These are phyloP conservation scores for Citrullus amarus DNA, from an alignment of 306 rosid species.

Conservation along the genomic window DNA sequence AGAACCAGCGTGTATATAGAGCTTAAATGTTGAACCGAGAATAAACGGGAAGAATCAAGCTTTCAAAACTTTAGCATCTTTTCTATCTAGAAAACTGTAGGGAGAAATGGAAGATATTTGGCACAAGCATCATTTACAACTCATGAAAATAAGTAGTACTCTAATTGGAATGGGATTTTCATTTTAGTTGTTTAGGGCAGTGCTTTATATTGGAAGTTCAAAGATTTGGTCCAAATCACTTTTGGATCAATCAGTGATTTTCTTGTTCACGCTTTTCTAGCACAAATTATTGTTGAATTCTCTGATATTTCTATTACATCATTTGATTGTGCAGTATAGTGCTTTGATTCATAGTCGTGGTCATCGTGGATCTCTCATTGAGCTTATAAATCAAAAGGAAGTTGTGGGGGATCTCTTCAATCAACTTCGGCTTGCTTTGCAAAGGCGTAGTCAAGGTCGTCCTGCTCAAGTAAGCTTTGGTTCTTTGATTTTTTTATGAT, in stretches of 20 bases:
- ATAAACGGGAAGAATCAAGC: not conserved
- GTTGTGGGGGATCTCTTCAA: slow-evolving; percentile 84
- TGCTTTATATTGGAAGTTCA: slow-evolving; percentile 4
- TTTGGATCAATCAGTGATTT: not conserved
- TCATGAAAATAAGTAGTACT: not conserved
- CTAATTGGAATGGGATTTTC: not conserved
- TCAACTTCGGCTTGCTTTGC: slow-evolving; percentile 90
- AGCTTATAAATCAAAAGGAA: slow-evolving; percentile 92
- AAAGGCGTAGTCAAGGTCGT: slow-evolving; percentile 65
- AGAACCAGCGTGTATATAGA: not conserved
- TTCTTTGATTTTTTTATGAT: slow-evolving; percentile 6
- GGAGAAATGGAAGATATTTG: not conserved
- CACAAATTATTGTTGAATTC: not conserved
- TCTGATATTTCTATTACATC: slow-evolving; percentile 18
- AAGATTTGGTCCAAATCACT: slow-evolving; percentile 4
- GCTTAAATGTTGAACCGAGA: not conserved
- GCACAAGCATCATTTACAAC: not conserved
- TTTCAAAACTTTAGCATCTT: not conserved
- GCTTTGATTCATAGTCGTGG: slow-evolving; percentile 57
- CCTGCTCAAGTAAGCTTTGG: slow-evolving; percentile 87
- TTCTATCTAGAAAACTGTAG: not conserved
- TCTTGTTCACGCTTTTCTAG: not conserved
- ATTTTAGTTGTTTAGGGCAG: not conserved
- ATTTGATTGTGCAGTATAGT: slow-evolving; percentile 56
- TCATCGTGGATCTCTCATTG: slow-evolving; percentile 60